Evolutionary conservation across 352 stramenopile species (phyloP).

Genomic region (Pythium utonaiense): DNA sequence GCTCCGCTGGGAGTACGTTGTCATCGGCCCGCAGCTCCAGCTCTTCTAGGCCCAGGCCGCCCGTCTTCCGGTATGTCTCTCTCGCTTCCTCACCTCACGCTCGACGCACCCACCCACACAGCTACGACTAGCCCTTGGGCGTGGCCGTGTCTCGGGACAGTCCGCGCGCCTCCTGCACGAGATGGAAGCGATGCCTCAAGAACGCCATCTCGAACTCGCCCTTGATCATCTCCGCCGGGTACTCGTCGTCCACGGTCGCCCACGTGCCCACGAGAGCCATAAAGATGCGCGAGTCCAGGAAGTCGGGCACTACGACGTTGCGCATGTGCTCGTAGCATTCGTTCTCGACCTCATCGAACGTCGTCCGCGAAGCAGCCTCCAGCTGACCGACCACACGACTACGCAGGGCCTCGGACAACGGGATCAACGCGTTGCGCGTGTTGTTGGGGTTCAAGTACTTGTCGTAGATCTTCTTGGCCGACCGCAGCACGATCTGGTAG

Average conservation of each 20-base stretch:
- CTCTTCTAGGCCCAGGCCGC: conserved; percentile 28
- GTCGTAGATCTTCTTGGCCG: conserved; percentile 82
- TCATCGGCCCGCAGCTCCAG: conserved; percentile 18
- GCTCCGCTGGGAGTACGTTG: conserved; percentile 17
- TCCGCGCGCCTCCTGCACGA: conserved; percentile 63
- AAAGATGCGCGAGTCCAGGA: conserved; percentile 80
- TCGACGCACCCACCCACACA: no score
- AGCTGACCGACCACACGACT: conserved; percentile 49
- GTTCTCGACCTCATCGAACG: conserved; percentile 72
- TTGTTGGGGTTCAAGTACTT: conserved; percentile 77
- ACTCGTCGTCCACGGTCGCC: conserved; percentile 69
- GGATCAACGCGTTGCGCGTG: conserved; percentile 43
- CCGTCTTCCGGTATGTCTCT: no score
- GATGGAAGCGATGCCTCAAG: conserved; percentile 73
- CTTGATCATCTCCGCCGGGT: conserved; percentile 69
- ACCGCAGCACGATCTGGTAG: conserved; percentile 82
- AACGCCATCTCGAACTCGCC: conserved; percentile 83
- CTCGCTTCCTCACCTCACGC: no score
- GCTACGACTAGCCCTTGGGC: conserved; percentile 24
- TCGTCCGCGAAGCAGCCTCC: conserved; percentile 59
- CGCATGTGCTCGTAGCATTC: conserved; percentile 77
- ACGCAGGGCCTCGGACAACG: conserved; percentile 41
- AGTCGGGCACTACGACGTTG: conserved; percentile 72
- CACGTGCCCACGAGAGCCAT: conserved; percentile 81
- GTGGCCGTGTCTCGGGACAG: conserved; percentile 56